Conservation (phyloP, 352 stramenopile genomes). For the Albugo laibachii region DNA sequence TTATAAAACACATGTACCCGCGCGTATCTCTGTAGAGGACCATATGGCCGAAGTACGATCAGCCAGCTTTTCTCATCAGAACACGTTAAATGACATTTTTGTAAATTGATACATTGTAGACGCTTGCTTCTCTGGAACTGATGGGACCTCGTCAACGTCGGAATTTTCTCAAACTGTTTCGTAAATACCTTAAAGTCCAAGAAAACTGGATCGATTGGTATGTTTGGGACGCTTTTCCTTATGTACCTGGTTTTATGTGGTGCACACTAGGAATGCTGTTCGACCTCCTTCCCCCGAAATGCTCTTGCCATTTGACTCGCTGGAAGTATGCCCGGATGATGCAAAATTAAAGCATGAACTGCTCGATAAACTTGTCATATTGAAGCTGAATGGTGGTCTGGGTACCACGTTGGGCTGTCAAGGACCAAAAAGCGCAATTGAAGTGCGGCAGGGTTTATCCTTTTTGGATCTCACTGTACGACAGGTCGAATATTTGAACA, state of each 20-base stretch:
- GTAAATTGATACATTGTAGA: too few species aligned
- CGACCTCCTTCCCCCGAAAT: slow-evolving; percentile 54
- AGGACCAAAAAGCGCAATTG: slow-evolving; percentile 84
- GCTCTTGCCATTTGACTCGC: slow-evolving; percentile 41
- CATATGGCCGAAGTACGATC: slow-evolving; percentile 63
- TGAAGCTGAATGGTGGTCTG: slow-evolving; percentile 99
- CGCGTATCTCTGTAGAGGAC: slow-evolving; percentile 70
- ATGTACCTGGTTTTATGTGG: too few species aligned
- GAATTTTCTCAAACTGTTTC: slow-evolving; percentile 80
- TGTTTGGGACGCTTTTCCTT: slow-evolving; percentile 3
- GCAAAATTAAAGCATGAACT: slow-evolving; percentile 86
- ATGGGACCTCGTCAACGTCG: slow-evolving; percentile 63
- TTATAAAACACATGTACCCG: slow-evolving; percentile 74
- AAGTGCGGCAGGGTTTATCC: slow-evolving; percentile 84
- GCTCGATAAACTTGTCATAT: slow-evolving; percentile 91
- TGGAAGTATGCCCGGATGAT: slow-evolving; percentile 81
- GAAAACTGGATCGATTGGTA: slow-evolving; percentile 71
- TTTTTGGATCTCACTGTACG: slow-evolving; percentile 98
- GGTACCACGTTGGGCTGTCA: slow-evolving; percentile 95
- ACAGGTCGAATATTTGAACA: slow-evolving; percentile 91
- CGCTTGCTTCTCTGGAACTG: slow-evolving; percentile 54
- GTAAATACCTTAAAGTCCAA: slow-evolving; percentile 73
- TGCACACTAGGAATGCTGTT: slow-evolving; percentile 32
- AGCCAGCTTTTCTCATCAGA: not conserved
- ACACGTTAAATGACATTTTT: too few species aligned